Percentiles rank a stretch among this genome's conserved stretches.
phyloP scores from a whole-genome alignment of 176 grass and related monocot species.

The Carex pumila region DNA sequence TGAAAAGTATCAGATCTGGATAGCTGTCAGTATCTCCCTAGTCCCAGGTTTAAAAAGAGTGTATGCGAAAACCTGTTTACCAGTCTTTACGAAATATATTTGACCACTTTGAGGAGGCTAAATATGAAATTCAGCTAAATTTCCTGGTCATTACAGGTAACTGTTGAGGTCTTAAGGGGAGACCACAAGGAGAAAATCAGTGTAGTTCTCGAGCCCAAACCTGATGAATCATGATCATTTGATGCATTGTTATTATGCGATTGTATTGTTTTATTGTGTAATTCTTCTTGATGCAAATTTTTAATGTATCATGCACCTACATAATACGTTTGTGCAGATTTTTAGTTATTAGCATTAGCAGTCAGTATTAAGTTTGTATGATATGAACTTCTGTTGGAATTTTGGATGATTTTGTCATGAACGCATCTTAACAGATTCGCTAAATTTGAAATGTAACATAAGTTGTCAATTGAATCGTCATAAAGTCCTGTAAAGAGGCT shows the following conservation, averaged over 20 bases:
- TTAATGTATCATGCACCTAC: neutral
- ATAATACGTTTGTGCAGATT: neutral
- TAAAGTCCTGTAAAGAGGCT: no score
- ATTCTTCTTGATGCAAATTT: constrained; percentile 13
- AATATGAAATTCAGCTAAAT: neutral
- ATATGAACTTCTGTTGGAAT: neutral
- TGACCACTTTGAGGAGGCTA: neutral
- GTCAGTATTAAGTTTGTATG: constrained; percentile 13
- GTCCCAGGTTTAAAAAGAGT: neutral
- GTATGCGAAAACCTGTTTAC: neutral
- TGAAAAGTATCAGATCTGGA: neutral
- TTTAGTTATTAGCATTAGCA: constrained; percentile 3
- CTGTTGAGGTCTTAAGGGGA: constrained; percentile 82
- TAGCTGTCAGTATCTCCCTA: no score
- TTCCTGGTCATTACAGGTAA: constrained; percentile 41
- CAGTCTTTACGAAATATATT: neutral
- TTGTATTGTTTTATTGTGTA: neutral
- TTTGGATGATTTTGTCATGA: no score
- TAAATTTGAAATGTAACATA: no score
- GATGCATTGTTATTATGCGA: neutral
- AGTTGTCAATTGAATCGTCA: no score
- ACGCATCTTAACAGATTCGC: neutral
- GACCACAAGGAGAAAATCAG: constrained; percentile 90
- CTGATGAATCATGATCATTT: constrained; percentile 61
- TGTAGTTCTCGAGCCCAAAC: constrained; percentile 88